Evolutionary conservation across 2,329 filamentous ascomycete genomes (phyloP).

Genomic region (Aspergillus quadricinctus): DNA sequence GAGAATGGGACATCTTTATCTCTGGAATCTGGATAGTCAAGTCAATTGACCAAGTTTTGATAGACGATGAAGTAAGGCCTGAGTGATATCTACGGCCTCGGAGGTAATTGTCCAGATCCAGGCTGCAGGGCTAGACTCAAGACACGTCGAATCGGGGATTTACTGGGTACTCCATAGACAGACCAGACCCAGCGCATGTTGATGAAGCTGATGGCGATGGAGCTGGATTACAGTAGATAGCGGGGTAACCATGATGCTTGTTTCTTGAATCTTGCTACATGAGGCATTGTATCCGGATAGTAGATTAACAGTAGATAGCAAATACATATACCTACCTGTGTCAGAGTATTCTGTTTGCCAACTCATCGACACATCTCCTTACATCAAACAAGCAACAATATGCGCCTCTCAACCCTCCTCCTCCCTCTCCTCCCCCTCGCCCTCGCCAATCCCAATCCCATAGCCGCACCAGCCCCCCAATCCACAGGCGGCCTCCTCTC

Average conservation of each 20-base stretch:
- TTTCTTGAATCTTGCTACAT: background rate
- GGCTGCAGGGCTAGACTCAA: background rate
- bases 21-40: too few relatives aligned
- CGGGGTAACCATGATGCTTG: background rate
- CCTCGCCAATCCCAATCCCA: slow-evolving; percentile 17
- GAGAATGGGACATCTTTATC: background rate
- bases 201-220: background rate
- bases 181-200: background rate
- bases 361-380: background rate
- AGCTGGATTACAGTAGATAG: background rate
- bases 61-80: background rate
- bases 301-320: background rate
- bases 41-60: background rate
- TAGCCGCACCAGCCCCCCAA: slow-evolving; percentile 18
- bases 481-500: slow-evolving; percentile 19
- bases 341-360: background rate
- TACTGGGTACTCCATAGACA: background rate
- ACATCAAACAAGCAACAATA: background rate
- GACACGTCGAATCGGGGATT: background rate
- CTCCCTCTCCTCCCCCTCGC: slow-evolving; percentile 17
- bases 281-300: background rate
- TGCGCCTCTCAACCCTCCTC: slow-evolving; percentile 18
- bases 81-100: background rate
- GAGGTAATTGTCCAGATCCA: background rate
- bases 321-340: background rate